phyloP scores from a whole-genome alignment of 345 rosid species.

The Noccaea bulbosa region DNA sequence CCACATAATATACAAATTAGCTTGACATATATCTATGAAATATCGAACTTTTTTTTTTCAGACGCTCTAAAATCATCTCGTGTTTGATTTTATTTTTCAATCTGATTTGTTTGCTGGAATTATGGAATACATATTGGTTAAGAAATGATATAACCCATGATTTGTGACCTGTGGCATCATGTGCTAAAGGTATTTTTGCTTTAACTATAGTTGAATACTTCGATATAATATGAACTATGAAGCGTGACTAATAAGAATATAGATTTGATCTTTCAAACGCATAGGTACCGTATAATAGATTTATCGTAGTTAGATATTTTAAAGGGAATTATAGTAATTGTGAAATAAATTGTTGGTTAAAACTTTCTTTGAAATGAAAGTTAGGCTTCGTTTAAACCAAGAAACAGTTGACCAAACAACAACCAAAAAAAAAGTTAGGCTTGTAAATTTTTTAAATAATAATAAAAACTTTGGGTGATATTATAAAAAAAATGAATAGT shows the following conservation, averaged over 20 bases:
- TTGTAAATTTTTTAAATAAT: not conserved
- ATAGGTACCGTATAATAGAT: slow-evolving; percentile 3
- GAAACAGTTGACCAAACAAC: slow-evolving; percentile 28
- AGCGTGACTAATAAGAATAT: slow-evolving; percentile 11
- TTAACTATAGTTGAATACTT: slow-evolving; percentile 8
- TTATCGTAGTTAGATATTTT: not conserved
- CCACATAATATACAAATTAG: not conserved
- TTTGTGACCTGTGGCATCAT: slow-evolving; percentile 37
- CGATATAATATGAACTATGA: slow-evolving; percentile 22
- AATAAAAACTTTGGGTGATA: not conserved
- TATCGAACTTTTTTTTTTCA: not conserved
- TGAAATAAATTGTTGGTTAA: slow-evolving; percentile 18
- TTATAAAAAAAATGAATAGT: too few species aligned
- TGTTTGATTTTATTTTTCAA: not conserved
- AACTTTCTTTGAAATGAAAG: slow-evolving; percentile 9
- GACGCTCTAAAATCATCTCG: not conserved
- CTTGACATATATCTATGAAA: not conserved
- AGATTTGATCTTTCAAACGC: slow-evolving; percentile 14
- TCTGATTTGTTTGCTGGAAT: slow-evolving; percentile 22
- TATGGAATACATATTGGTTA: slow-evolving; percentile 2
- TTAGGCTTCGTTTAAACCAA: slow-evolving; percentile 24
- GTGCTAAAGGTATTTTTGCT: slow-evolving; percentile 27
- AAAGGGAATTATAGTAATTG: not conserved
- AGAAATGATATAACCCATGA: slow-evolving; percentile 33
- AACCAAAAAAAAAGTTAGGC: slow-evolving; percentile 14